These are phyloP conservation scores for Arxiozyma telluris DNA, from an alignment of 1,139 yeast genomes.

Conservation along the genomic window DNA sequence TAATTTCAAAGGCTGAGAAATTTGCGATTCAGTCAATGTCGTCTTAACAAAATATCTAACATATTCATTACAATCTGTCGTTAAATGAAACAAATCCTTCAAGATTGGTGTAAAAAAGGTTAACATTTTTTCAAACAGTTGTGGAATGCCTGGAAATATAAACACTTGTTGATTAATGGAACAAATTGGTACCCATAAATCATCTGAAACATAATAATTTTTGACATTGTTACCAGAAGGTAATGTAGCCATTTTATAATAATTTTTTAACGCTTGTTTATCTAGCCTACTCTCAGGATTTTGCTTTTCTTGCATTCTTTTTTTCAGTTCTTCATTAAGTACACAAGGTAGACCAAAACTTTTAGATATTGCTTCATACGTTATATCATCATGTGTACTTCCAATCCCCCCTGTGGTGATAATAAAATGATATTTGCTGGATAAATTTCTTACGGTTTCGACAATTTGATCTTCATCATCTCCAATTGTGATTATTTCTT, in stretches of 20 bases:
- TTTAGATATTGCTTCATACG: conserved; percentile 61
- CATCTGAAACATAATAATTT: conserved; percentile 44
- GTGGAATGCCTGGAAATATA: conserved; percentile 78
- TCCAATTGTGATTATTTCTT: conserved; percentile 62
- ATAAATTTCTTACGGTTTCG: conserved; percentile 41
- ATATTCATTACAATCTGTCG: conserved; percentile 24
- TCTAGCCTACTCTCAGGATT: conserved; percentile 35
- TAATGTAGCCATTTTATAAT: conserved; percentile 69
- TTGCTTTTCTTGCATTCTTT: conserved; percentile 47
- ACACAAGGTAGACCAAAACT: conserved; percentile 47
- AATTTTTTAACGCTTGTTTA: conserved; percentile 47
- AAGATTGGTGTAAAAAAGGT: conserved; percentile 32
- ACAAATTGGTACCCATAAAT: conserved; percentile 79
- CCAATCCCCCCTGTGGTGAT: conserved; percentile 81
- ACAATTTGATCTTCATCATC: conserved; percentile 63
- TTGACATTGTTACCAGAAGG: conserved; percentile 47
- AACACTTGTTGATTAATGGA: conserved; percentile 53
- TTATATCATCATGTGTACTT: conserved; percentile 83
- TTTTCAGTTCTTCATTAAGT: conserved; percentile 50
- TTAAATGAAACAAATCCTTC: conserved; percentile 18
- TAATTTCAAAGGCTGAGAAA: conserved; percentile 53
- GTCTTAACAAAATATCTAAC: conserved; percentile 58
- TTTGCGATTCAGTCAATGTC: conserved; percentile 47
- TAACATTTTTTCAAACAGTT: conserved; percentile 50
- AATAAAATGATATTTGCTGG: conserved; percentile 52